phyloP scores from a whole-genome alignment of 345 rosid species.

The Eucalyptus regnans region DNA sequence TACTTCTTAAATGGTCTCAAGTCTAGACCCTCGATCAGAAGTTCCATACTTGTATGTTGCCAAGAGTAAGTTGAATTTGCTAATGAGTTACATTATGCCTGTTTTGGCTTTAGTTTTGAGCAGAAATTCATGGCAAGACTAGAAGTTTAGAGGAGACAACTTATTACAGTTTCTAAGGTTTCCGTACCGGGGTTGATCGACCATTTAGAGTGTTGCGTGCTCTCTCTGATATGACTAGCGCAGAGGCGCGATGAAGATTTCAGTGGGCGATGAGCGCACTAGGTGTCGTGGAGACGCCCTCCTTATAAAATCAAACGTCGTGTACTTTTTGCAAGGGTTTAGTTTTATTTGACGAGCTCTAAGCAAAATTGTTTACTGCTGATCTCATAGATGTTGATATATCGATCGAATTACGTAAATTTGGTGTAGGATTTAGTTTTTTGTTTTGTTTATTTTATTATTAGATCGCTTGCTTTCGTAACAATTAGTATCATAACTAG shows the following conservation, averaged over 20 bases:
- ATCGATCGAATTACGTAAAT: fast-evolving
- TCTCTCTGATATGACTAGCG: background rate
- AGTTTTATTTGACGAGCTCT: background rate
- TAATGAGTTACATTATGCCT: background rate
- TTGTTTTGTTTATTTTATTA: background rate
- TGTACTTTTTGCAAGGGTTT: background rate
- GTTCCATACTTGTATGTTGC: background rate
- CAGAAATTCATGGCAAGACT: background rate
- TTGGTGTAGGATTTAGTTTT: background rate
- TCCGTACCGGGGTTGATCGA: background rate
- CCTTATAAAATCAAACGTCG: background rate
- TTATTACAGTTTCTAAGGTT: background rate
- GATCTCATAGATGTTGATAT: too few species aligned
- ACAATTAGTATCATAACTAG: too few species aligned
- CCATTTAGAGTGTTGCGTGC: background rate
- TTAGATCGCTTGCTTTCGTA: fast-evolving
- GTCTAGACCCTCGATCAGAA: background rate
- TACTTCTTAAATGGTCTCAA: background rate
- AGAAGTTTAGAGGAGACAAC: background rate
- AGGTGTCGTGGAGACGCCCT: background rate
- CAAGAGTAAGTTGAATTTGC: background rate
- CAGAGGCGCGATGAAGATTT: background rate
- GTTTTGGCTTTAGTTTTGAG: background rate
- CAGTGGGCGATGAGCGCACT: background rate
- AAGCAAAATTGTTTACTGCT: background rate